Conservation (phyloP, 495 filamentous ascomycete species). For the Daldinia concentrica region DNA sequence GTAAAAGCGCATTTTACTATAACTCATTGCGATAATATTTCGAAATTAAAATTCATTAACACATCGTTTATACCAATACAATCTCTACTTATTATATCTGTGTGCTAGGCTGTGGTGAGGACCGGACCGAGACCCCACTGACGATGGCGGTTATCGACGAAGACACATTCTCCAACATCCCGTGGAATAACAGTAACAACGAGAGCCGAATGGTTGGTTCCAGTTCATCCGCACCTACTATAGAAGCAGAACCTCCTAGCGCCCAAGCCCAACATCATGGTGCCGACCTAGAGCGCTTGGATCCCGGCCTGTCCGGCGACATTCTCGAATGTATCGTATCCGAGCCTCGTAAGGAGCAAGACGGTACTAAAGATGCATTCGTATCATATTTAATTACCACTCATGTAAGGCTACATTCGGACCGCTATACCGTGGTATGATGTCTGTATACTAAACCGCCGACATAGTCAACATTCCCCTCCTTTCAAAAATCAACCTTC, state of each 20-base stretch:
- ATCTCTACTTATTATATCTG: conserved; percentile 7
- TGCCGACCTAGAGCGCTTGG: conserved; percentile 54
- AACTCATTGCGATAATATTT: not conserved
- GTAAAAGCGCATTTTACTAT: conserved; percentile 1
- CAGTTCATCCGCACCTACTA: conserved; percentile 35
- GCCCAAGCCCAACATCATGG: conserved; percentile 44
- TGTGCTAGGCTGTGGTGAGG: conserved; percentile 17
- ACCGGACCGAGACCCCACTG: conserved; percentile 28
- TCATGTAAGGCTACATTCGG: conserved; percentile 66
- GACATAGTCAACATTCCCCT: conserved; percentile 85
- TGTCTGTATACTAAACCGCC: conserved; percentile 20
- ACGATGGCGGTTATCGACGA: conserved; percentile 60
- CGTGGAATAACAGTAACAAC: conserved; percentile 56
- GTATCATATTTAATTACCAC: conserved; percentile 95
- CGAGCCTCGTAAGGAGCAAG: conserved; percentile 87
- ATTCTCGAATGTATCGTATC: conserved; percentile 84
- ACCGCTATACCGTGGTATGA: not conserved
- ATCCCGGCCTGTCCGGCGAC: conserved; percentile 77
- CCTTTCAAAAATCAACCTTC: conserved; percentile 82
- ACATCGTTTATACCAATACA: conserved; percentile 11
- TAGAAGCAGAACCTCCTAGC: conserved; percentile 43
- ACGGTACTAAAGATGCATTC: conserved; percentile 97
- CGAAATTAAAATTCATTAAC: not conserved
- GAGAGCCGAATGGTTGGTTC: conserved; percentile 29
- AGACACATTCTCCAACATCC: conserved; percentile 62